Conservation (phyloP, 176 grass and related monocot genomes). For the Melocanna baccifera region DNA sequence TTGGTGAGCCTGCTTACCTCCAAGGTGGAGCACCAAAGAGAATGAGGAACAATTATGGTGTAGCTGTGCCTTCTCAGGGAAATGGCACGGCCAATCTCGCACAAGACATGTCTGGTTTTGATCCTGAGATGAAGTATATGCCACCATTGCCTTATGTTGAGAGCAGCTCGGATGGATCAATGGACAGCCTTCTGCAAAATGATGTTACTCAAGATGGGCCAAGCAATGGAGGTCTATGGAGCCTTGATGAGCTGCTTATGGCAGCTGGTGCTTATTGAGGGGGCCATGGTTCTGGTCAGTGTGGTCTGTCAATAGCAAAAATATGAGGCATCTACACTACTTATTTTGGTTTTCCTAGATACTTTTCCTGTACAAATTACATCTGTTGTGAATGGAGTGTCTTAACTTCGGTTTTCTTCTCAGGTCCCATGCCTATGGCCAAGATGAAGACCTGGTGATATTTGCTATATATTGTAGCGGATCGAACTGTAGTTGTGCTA, state of each 20-base stretch:
- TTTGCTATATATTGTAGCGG: constrained; percentile 6
- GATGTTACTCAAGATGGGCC: constrained; percentile 22
- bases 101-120: constrained; percentile 36
- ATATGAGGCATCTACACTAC: constrained; percentile 7
- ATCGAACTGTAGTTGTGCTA: constrained; percentile 1
- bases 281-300: neutral
- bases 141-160: constrained; percentile 34
- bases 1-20: constrained; percentile 27
- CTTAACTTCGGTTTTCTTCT: neutral
- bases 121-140: constrained; percentile 54
- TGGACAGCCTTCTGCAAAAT: constrained; percentile 42
- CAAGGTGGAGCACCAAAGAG: constrained; percentile 41
- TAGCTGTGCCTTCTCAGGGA: constrained; percentile 42
- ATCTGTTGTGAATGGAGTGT: neutral
- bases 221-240: constrained; percentile 41
- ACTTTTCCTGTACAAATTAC: neutral
- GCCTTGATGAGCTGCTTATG: constrained; percentile 61
- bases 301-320: neutral
- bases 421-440: constrained; percentile 21
- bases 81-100: constrained; percentile 19
- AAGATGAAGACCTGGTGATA: constrained; percentile 24
- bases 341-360: neutral
- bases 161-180: constrained; percentile 49
- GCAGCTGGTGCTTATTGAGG: constrained; percentile 52
- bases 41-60: constrained; percentile 49